Evolutionary conservation across 202 grass and related monocot genomes (phyloP), one percentile per base, ranked within the genome.

Genomic region (Hordeum pubiflorum): DNA sequence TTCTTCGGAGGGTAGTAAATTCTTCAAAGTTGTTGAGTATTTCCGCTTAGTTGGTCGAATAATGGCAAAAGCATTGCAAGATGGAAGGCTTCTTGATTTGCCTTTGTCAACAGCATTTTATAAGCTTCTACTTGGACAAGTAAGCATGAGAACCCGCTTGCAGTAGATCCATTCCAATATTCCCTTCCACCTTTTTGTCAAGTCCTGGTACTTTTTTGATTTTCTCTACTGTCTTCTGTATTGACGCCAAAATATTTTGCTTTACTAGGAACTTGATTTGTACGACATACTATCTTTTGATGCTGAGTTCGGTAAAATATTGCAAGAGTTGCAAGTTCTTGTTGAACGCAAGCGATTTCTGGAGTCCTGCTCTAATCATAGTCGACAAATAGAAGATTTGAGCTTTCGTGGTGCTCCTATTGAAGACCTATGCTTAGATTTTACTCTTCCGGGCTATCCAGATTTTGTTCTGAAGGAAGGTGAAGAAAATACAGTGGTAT

Each of bases 51-150:
- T 90, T 81, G 94, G 94, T 57, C 82, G 74, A 72, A 81, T 86
- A 22, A 90, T 90, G 89, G 94, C 94, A 39, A 97, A 97, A 91
- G 94, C 85, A 44, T 83, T 97, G 85, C 94, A 97, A 84, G 94
- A 97, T 90, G 94, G 94, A 54, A 81, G 94, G 41, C 91, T 97
- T 83, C 58, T 97, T 0, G 94, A 97, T 46, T 70, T 97, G 74
- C 91, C 94, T 50, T 69, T 97, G 48, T 97, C 94, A 44, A 81
- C 74, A 58, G 79, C 94, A 77, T 97, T 97, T 86, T 97, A 93
- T 67, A 91, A 97, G 83, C 85, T 92, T 71, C 8, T 97, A 55
- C 66, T 97, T 79, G 91, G 91, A 78, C 94, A 93, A 64, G 94
- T 91, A 91, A 86, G 89, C 81, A 75, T 48, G 33, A 46, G 6